Percentiles rank a stretch among this genome's conserved stretches.
Conservation (phyloP, 371 early-diverging fungal genomes). For the Mortierella sp. region DNA sequence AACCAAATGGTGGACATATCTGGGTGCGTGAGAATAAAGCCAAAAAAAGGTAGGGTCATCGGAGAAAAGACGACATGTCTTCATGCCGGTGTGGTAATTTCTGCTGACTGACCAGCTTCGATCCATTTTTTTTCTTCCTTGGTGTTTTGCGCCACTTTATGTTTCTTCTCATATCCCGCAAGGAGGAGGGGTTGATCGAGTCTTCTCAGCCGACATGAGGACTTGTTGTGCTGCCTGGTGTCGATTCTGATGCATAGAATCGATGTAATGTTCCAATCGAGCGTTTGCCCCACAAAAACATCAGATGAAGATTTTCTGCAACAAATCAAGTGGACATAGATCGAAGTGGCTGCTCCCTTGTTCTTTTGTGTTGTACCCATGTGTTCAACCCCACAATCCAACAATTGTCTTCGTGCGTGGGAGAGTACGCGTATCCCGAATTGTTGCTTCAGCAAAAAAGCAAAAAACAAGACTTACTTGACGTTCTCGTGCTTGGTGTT, state of each 20-base stretch:
- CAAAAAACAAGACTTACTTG: slow-evolving; percentile 69
- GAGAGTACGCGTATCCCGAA: neutral
- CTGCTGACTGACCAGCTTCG: neutral
- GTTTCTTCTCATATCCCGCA: neutral
- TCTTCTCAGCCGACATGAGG: neutral
- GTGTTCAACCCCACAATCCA: neutral
- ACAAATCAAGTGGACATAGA: neutral
- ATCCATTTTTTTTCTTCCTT: neutral
- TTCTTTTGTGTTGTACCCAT: neutral
- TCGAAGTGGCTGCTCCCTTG: neutral
- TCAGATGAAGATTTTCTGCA: neutral
- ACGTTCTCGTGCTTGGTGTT: slow-evolving; percentile 95
- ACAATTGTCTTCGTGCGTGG: neutral
- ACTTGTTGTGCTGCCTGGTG: neutral
- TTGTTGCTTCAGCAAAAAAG: neutral
- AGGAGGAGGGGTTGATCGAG: neutral
- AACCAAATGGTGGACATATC: neutral
- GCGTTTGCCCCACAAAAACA: neutral
- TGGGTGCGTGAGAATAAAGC: slow-evolving; percentile 8
- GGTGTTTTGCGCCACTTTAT: neutral
- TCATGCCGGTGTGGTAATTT: neutral
- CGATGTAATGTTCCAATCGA: neutral
- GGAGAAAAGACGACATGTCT: neutral
- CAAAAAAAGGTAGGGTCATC: slow-evolving; percentile 5
- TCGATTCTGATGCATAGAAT: neutral